Conservation (phyloP, 2,329 filamentous ascomycete species). For the Plectosphaerella plurivora region DNA sequence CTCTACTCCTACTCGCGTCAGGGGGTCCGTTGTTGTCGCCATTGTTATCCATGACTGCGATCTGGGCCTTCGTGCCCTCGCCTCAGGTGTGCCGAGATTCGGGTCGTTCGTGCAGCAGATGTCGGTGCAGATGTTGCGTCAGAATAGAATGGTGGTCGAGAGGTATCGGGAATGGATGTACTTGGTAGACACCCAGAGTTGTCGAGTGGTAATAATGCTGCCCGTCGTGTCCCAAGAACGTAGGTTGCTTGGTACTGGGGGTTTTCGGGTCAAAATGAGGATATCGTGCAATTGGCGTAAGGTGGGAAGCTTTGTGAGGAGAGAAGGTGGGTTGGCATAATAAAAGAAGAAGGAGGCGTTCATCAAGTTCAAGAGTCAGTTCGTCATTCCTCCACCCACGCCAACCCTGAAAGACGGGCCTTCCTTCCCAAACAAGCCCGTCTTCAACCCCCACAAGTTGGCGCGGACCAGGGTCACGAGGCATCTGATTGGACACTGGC, state of each 20-base stretch:
- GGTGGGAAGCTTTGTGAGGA: neutral
- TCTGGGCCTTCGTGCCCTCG: neutral
- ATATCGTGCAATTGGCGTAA: too few species aligned
- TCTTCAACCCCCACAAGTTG: neutral
- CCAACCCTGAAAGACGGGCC: neutral
- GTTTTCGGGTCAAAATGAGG: too few species aligned
- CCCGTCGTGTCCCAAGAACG: too few species aligned
- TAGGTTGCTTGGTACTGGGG: too few species aligned
- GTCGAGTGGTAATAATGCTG: too few species aligned
- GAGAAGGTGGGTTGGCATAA: neutral
- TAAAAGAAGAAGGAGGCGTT: neutral
- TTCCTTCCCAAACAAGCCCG: neutral
- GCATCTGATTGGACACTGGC: slow-evolving; percentile 5
- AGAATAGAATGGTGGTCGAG: too few species aligned
- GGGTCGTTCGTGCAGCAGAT: neutral
- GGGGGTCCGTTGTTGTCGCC: neutral
- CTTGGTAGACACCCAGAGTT: too few species aligned
- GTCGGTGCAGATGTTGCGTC: too few species aligned
- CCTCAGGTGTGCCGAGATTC: neutral
- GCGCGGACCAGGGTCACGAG: neutral
- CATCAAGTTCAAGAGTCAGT: neutral
- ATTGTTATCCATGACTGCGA: neutral
- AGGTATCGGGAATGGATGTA: too few species aligned
- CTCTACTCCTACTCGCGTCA: slow-evolving; percentile 19
- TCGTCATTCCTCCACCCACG: neutral